Percentiles rank a stretch among this genome's conserved stretches.
These are phyloP conservation scores for Hippophae rhamnoides DNA, from an alignment of 306 rosid species.

Conservation along the genomic window DNA sequence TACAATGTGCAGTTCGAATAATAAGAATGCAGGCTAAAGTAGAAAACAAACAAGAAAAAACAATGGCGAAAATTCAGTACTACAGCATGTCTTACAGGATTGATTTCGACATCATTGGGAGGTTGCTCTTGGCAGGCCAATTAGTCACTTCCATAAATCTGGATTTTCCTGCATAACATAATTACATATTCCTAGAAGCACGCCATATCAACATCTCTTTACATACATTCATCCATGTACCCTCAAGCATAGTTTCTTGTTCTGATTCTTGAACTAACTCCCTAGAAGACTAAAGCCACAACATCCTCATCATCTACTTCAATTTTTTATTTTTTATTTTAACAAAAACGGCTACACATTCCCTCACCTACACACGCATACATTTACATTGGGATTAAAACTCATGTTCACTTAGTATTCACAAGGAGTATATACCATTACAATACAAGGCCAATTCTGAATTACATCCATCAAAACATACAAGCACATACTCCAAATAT, in stretches of 20 bases:
- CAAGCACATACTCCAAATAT: too few species aligned
- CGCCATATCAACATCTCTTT: neutral
- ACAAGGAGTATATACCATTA: too few species aligned
- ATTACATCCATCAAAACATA: too few species aligned
- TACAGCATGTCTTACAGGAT: constrained; percentile 51
- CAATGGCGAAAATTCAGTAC: constrained; percentile 2
- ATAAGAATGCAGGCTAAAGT: constrained; percentile 17
- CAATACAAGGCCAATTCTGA: too few species aligned
- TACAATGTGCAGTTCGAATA: constrained; percentile 23
- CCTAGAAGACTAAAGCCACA: neutral
- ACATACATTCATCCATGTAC: neutral
- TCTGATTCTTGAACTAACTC: neutral
- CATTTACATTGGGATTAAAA: too few species aligned
- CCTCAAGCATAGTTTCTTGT: neutral
- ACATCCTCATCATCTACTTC: neutral
- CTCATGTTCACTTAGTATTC: too few species aligned
- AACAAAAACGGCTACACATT: too few species aligned
- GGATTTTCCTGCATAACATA: constrained; percentile 67
- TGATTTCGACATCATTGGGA: constrained; percentile 45
- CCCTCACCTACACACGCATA: too few species aligned
- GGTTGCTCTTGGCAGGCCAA: constrained; percentile 65
- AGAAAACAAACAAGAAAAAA: constrained; percentile 1
- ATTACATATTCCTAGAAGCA: constrained; percentile 3
- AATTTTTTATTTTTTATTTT: too few species aligned
- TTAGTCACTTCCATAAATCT: constrained; percentile 83